Conservation (phyloP, 768 basidiomycete species). For the Tylopilus plumbeoviolaceoides region DNA sequence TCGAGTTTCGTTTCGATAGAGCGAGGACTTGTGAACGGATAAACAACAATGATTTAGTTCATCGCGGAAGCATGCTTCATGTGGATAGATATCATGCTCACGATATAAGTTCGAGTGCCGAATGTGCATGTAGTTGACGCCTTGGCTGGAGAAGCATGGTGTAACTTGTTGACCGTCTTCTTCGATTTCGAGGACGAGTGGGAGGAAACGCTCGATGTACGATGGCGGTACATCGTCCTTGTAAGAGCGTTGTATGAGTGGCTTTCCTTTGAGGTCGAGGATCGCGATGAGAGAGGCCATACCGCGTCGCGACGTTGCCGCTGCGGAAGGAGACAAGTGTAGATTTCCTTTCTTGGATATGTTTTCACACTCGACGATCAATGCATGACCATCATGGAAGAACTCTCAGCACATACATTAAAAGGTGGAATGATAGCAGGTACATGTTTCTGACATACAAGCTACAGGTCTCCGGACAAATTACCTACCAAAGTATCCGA, state of each 20-base stretch:
- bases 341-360: background rate
- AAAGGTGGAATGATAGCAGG: too few relatives aligned
- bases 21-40: constrained; percentile 67
- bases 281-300: constrained; percentile 83
- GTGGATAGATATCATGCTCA: constrained; percentile 37
- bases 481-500: too few relatives aligned
- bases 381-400: too few relatives aligned
- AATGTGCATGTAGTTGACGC: constrained; percentile 98
- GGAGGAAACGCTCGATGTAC: constrained; percentile 90
- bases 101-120: constrained; percentile 96
- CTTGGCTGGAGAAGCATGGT: constrained; percentile 93
- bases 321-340: background rate
- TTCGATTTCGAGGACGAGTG: constrained; percentile 90
- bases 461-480: too few relatives aligned
- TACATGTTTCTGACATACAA: too few relatives aligned
- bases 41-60: background rate
- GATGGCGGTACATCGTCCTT: constrained; percentile 91
- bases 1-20: constrained; percentile 91
- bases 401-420: too few relatives aligned
- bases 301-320: background rate
- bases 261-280: constrained; percentile 97
- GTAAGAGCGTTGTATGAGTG: constrained; percentile 94
- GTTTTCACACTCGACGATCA: too few relatives aligned
- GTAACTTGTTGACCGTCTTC: constrained; percentile 96
- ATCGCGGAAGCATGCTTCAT: background rate